Conservation (phyloP, 163 green algal species). For the Chlamydomonas reinhardtii region DNA sequence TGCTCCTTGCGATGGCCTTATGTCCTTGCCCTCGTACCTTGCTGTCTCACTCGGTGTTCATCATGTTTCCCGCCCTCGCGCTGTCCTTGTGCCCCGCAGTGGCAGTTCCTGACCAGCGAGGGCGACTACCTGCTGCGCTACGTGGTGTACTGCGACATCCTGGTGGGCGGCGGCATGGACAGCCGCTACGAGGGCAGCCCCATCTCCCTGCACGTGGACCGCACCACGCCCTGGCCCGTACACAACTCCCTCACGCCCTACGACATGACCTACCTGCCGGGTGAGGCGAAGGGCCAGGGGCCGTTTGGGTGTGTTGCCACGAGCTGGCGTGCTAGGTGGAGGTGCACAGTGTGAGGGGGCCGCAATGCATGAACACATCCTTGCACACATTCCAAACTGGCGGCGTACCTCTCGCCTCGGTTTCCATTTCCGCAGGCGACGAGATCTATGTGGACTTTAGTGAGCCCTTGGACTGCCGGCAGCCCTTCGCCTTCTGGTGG, state of each 20-base stretch:
- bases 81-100: too few relatives aligned
- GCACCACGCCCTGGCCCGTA: not conserved
- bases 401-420: too few relatives aligned
- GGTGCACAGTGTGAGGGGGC: too few relatives aligned
- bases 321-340: too few relatives aligned
- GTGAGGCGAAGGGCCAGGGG: not conserved
- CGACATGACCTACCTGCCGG: not conserved
- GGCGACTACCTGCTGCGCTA: not conserved
- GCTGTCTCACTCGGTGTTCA: too few relatives aligned
- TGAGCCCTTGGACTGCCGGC: not conserved
- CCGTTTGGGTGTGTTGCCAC: too few relatives aligned
- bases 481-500: not conserved
- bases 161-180: not conserved
- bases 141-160: not conserved
- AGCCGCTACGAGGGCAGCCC: not conserved
- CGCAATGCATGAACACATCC: too few relatives aligned
- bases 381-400: too few relatives aligned
- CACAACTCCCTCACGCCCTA: not conserved
- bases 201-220: not conserved
- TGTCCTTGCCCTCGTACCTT: too few relatives aligned
- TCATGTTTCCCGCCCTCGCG: too few relatives aligned
- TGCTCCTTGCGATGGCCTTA: too few relatives aligned
- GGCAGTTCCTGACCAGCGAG: not conserved
- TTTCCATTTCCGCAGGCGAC: too few relatives aligned
- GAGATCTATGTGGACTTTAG: not conserved